These are phyloP conservation scores for Globisporangium cederbergense DNA, from an alignment of 352 stramenopile species.

Conservation along the genomic window DNA sequence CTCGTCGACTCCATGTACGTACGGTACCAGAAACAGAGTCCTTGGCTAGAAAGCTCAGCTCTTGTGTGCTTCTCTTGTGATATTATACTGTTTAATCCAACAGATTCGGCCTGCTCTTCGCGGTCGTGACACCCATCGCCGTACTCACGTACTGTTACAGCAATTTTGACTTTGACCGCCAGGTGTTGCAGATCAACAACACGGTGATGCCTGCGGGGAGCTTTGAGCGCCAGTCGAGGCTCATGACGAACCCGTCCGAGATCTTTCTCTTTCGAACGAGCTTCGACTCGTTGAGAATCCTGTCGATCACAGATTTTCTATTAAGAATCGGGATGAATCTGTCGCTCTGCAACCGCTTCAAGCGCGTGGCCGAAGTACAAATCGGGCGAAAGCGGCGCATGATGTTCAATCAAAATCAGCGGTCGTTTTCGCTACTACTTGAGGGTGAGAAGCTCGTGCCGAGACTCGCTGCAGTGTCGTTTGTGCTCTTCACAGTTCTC, in stretches of 20 bases:
- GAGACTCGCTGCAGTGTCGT: not conserved
- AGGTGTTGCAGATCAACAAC: constrained; percentile 6
- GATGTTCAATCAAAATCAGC: constrained; percentile 2
- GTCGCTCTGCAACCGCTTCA: constrained; percentile 23
- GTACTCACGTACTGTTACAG: constrained; percentile 28
- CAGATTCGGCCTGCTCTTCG: constrained; percentile 27
- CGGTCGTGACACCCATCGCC: constrained; percentile 25
- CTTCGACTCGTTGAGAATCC: constrained; percentile 37
- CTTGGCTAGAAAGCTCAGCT: too few species aligned
- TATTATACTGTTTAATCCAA: too few species aligned
- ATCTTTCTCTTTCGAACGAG: constrained; percentile 26
- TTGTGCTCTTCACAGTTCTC: constrained; percentile 12
- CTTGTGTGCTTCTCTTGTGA: too few species aligned
- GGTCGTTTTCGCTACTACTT: not conserved
- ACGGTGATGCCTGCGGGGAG: constrained; percentile 7
- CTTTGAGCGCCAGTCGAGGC: constrained; percentile 32
- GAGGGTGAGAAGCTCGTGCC: constrained; percentile 10
- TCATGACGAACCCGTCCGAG: constrained; percentile 26
- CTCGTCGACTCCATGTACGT: constrained; percentile 10
- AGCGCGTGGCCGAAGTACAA: constrained; percentile 16
- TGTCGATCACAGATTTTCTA: constrained; percentile 21
- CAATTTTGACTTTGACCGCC: constrained; percentile 29
- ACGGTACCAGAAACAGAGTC: too few species aligned
- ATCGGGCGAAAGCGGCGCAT: not conserved
- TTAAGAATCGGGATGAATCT: constrained; percentile 23